These are phyloP conservation scores for sorghum (Sorghum bicolor) DNA, from an alignment of 176 grass and related monocot genomes.

Conservation along the genomic window DNA sequence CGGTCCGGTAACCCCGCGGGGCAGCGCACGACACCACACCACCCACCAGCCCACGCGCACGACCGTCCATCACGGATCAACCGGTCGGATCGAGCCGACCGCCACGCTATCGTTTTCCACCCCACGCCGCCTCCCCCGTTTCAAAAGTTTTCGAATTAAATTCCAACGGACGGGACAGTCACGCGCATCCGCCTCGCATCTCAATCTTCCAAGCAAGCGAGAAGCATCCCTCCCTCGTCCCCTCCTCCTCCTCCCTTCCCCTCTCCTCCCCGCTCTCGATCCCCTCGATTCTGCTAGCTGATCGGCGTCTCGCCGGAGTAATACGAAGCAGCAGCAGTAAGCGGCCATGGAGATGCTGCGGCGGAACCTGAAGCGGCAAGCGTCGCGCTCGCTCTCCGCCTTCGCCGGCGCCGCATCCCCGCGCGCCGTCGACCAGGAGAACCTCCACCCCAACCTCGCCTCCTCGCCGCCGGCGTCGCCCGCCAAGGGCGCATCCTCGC, in stretches of 20 bases:
- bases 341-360: conserved; percentile 44
- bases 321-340: neutral
- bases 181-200: neutral
- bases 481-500: conserved; percentile 27
- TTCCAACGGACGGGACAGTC: conserved; percentile 16
- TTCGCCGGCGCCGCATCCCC: conserved; percentile 33
- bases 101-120: neutral
- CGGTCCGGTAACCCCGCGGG: neutral
- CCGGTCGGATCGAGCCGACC: neutral
- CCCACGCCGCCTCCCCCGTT: neutral
- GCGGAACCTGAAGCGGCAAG: conserved; percentile 51
- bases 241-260: too few relatives aligned
- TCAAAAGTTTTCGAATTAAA: conserved; percentile 51
- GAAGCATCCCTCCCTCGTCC: neutral
- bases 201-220: neutral
- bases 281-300: neutral
- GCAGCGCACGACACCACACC: neutral
- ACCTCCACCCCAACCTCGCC: conserved; percentile 46
- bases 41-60: too few relatives aligned
- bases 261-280: neutral
- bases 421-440: conserved; percentile 36
- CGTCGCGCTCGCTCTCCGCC: conserved; percentile 42
- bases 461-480: conserved; percentile 23
- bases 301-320: conserved; percentile 5
- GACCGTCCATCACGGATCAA: neutral